These are phyloP conservation scores for Lasiosphaeris hirsuta DNA, from an alignment of 495 filamentous ascomycete species.

Conservation along the genomic window DNA sequence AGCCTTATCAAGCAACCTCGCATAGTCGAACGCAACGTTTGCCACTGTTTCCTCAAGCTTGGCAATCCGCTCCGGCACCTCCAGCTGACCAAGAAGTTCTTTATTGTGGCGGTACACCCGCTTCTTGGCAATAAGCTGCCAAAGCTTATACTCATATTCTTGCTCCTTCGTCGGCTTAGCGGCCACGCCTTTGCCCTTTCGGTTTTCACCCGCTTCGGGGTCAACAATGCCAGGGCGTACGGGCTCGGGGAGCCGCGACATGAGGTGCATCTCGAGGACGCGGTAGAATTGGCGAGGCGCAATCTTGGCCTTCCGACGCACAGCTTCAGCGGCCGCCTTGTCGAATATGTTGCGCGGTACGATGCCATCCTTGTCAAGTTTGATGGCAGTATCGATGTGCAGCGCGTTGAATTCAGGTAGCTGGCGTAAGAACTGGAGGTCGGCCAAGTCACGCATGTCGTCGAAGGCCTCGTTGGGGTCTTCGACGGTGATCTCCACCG, in stretches of 20 bases:
- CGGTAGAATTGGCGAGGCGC: constrained; percentile 82
- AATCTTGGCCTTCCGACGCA: constrained; percentile 71
- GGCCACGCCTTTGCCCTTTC: constrained; percentile 15
- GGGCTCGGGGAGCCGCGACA: constrained; percentile 63
- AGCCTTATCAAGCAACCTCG: constrained; percentile 53
- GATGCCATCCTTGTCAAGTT: constrained; percentile 33
- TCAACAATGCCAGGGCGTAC: constrained; percentile 49
- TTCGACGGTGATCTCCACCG: constrained; percentile 86
- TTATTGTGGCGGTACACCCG: constrained; percentile 75
- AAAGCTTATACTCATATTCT: constrained; percentile 64
- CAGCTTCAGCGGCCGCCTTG: constrained; percentile 49
- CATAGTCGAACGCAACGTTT: constrained; percentile 81
- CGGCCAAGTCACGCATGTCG: constrained; percentile 78
- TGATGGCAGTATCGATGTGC: constrained; percentile 44
- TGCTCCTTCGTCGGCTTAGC: constrained; percentile 30
- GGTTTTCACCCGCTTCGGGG: too few relatives aligned
- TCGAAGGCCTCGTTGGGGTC: constrained; percentile 95
- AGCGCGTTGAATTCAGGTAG: constrained; percentile 52
- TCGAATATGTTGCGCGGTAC: constrained; percentile 64
- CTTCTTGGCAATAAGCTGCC: constrained; percentile 79
- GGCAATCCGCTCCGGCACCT: constrained; percentile 68
- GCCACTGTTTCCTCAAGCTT: constrained; percentile 76
- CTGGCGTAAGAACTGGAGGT: constrained; percentile 63
- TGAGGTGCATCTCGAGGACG: constrained; percentile 83
- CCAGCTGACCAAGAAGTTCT: constrained; percentile 74